phyloP scores from a whole-genome alignment of 441 rosid genomes.

The Gossypium lobatum region DNA sequence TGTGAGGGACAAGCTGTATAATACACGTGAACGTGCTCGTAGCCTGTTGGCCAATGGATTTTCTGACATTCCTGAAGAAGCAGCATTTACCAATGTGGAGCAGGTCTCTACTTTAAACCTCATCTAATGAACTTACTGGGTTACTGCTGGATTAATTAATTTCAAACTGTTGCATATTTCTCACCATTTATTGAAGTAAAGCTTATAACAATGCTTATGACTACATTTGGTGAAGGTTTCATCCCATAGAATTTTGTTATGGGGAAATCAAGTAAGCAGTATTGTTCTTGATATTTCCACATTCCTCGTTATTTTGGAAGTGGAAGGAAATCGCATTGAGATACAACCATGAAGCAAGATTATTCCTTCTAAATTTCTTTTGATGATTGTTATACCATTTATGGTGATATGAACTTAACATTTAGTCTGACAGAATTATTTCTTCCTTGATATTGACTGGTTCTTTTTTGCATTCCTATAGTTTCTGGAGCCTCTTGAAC shows the following conservation, averaged over 20 bases:
- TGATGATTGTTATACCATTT: background rate
- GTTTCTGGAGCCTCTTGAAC: conserved; percentile 73
- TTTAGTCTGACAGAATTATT: background rate
- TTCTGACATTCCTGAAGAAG: conserved; percentile 54
- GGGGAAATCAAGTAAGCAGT: background rate
- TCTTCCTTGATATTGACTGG: conserved; percentile 5
- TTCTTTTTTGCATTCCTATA: conserved; percentile 20
- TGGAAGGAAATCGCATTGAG: background rate
- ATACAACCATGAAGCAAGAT: background rate
- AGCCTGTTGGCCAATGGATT: conserved; percentile 45
- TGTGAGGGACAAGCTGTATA: conserved; percentile 55
- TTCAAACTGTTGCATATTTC: background rate
- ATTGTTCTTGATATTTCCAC: background rate
- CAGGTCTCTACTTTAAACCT: conserved; percentile 32
- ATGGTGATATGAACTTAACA: background rate
- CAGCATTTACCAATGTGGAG: conserved; percentile 43
- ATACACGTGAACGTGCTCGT: conserved; percentile 54
- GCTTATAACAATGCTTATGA: background rate
- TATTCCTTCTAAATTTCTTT: background rate
- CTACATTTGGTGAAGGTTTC: background rate
- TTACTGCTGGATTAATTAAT: background rate
- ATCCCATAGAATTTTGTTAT: background rate
- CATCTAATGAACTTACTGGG: background rate
- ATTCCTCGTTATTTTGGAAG: background rate
- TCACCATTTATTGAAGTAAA: background rate